Evolutionary conservation across 2,329 filamentous ascomycete genomes (phyloP).

Genomic region (Clarireedia paspali): DNA sequence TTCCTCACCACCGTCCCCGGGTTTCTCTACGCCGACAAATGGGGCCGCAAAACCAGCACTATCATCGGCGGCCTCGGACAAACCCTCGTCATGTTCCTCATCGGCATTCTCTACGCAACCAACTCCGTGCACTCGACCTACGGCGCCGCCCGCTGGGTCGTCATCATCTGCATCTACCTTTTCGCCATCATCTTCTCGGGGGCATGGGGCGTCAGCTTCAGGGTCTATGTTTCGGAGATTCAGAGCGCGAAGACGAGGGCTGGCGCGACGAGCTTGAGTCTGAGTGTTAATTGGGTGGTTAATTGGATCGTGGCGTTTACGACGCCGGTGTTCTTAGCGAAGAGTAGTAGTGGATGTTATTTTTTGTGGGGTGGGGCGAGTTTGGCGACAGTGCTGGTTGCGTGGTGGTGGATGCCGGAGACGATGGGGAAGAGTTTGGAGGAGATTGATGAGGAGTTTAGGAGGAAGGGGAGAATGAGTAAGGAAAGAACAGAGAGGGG

Average conservation of each 20-base stretch:
- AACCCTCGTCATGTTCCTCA: conserved; percentile 43
- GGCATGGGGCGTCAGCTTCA: conserved; percentile 47
- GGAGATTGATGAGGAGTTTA: conserved; percentile 21
- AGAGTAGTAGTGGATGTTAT: conserved; percentile 21
- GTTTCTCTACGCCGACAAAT: conserved; percentile 47
- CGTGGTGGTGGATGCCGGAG: conserved; percentile 27
- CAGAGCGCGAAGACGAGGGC: conserved; percentile 48
- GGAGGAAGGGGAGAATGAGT: background rate
- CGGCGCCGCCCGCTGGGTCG: conserved; percentile 40
- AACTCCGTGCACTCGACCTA: conserved; percentile 33
- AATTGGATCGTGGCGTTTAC: conserved; percentile 29
- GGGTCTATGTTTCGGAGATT: conserved; percentile 51
- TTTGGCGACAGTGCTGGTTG: conserved; percentile 14
- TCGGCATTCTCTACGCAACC: conserved; percentile 45
- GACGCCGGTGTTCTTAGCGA: conserved; percentile 27
- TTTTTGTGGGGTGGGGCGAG: conserved; percentile 35
- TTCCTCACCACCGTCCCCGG: conserved; percentile 49
- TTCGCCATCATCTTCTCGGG: conserved; percentile 40
- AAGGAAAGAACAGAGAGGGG: background rate
- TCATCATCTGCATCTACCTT: conserved; percentile 42
- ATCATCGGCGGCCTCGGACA: conserved; percentile 46
- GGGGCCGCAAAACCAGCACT: conserved; percentile 47
- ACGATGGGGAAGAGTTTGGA: conserved; percentile 20
- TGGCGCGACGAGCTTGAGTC: conserved; percentile 43
- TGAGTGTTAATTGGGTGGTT: conserved; percentile 37